phyloP scores from a whole-genome alignment of 2,329 filamentous ascomycete species.

The Apiospora koreana region DNA sequence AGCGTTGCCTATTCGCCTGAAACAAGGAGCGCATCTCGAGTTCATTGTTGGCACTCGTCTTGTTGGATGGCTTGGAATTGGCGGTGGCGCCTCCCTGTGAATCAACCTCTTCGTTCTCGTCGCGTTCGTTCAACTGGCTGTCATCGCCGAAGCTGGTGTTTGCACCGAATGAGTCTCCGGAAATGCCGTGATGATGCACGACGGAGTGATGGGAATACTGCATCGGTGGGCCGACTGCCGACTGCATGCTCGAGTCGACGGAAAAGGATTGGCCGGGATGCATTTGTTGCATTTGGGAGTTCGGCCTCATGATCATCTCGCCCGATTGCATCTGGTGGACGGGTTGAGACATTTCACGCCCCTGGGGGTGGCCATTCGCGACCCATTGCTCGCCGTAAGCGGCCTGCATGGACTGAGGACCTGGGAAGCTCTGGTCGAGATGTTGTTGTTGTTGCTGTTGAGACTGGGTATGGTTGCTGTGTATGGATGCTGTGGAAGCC shows the following conservation, averaged over 20 bases:
- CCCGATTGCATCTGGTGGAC: conserved; percentile 54
- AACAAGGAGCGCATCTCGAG: conserved; percentile 78
- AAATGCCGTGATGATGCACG: conserved; percentile 52
- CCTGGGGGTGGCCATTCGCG: conserved; percentile 43
- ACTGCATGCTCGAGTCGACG: conserved; percentile 49
- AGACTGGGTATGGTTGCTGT: conserved; percentile 51
- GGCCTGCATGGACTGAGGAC: conserved; percentile 21
- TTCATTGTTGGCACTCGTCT: conserved; percentile 77
- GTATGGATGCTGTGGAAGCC: conserved; percentile 58
- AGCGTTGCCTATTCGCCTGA: conserved; percentile 66
- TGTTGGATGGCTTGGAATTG: conserved; percentile 57
- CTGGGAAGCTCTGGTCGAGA: conserved; percentile 49
- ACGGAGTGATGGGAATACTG: conserved; percentile 43
- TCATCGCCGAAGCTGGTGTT: conserved; percentile 61
- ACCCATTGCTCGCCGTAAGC: conserved; percentile 55
- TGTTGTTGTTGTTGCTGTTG: conserved; percentile 24
- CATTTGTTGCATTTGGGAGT: conserved; percentile 59
- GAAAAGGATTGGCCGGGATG: conserved; percentile 50
- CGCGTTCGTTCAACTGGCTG: conserved; percentile 61
- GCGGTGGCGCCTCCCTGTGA: conserved; percentile 46
- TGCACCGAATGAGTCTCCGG: conserved; percentile 52
- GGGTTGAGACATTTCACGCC: conserved; percentile 42
- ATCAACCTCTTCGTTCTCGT: conserved; percentile 59
- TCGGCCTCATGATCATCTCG: conserved; percentile 60
- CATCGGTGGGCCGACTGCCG: conserved; percentile 45